Evolutionary conservation across 2,329 filamentous ascomycete species (phyloP).

Genomic region (Botryotinia narcissicola): DNA sequence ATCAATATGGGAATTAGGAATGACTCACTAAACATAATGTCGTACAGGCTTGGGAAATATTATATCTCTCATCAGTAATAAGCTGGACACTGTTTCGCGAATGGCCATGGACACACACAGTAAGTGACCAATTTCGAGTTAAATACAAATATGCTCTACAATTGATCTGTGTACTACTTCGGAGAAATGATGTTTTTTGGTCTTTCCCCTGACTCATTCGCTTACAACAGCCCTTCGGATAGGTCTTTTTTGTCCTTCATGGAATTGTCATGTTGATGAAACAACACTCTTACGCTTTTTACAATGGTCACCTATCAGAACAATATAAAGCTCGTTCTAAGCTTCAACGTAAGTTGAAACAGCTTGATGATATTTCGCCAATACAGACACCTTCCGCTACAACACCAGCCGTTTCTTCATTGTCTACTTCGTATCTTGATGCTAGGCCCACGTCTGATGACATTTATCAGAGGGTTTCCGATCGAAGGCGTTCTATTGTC

Average conservation of each 20-base stretch:
- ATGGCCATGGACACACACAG: constrained; percentile 82
- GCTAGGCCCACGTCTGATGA: constrained; percentile 43
- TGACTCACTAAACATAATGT: constrained; percentile 10
- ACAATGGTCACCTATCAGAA: constrained; percentile 70
- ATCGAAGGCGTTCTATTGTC: constrained; percentile 30
- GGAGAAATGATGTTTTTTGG: neutral
- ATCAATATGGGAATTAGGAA: neutral
- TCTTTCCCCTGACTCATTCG: neutral
- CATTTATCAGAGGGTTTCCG: constrained; percentile 45
- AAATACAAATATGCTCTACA: neutral
- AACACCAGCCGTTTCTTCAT: constrained; percentile 42
- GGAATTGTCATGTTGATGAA: constrained; percentile 79
- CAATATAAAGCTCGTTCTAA: constrained; percentile 51
- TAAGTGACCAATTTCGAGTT: constrained; percentile 37
- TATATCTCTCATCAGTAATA: constrained; percentile 61
- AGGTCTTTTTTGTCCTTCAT: constrained; percentile 66
- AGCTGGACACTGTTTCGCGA: constrained; percentile 66
- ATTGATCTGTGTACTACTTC: neutral
- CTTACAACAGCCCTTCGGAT: neutral
- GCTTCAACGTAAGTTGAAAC: constrained; percentile 51
- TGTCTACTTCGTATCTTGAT: constrained; percentile 48
- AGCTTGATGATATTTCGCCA: constrained; percentile 55
- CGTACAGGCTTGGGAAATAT: constrained; percentile 61
- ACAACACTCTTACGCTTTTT: constrained; percentile 56
- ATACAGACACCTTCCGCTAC: constrained; percentile 45